These are phyloP conservation scores for Lasiosphaeria miniovina DNA, from an alignment of 495 filamentous ascomycete species.

Conservation along the genomic window DNA sequence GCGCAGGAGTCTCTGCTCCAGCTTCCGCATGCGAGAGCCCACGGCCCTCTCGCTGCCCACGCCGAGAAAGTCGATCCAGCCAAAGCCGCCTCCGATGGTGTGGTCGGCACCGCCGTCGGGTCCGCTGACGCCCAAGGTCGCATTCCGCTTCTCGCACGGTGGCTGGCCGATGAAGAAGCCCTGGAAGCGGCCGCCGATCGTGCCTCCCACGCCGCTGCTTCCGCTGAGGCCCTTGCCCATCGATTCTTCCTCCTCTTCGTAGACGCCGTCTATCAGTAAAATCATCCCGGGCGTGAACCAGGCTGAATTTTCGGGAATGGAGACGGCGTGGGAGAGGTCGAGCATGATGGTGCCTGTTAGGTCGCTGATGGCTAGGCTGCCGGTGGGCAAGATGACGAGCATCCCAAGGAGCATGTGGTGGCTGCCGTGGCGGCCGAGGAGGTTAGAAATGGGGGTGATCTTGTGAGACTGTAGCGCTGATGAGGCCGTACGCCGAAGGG, in stretches of 20 bases:
- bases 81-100: conserved; percentile 76
- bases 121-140: conserved; percentile 67
- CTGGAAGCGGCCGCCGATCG: conserved; percentile 84
- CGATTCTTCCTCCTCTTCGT: conserved; percentile 82
- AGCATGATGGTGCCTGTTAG: conserved; percentile 82
- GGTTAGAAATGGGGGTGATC: conserved; percentile 87
- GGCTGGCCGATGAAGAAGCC: conserved; percentile 87
- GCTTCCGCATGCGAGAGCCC: conserved; percentile 74
- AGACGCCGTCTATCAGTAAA: conserved; percentile 86
- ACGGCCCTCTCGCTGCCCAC: conserved; percentile 84
- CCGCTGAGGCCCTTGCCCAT: conserved; percentile 65
- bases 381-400: conserved; percentile 76
- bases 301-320: conserved; percentile 78
- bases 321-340: conserved; percentile 74
- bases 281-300: conserved; percentile 96
- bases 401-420: conserved; percentile 86
- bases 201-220: conserved; percentile 77
- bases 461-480: conserved; percentile 69
- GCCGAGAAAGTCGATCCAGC: conserved; percentile 95
- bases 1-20: conserved; percentile 54
- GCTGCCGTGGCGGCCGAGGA: conserved; percentile 82
- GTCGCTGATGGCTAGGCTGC: conserved; percentile 77
- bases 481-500: conserved; percentile 55
- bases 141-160: conserved; percentile 78
- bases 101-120: conserved; percentile 51